These are phyloP conservation scores for Sclerotinia sclerotiorum DNA, from an alignment of 2,329 filamentous ascomycete species.

Conservation along the genomic window DNA sequence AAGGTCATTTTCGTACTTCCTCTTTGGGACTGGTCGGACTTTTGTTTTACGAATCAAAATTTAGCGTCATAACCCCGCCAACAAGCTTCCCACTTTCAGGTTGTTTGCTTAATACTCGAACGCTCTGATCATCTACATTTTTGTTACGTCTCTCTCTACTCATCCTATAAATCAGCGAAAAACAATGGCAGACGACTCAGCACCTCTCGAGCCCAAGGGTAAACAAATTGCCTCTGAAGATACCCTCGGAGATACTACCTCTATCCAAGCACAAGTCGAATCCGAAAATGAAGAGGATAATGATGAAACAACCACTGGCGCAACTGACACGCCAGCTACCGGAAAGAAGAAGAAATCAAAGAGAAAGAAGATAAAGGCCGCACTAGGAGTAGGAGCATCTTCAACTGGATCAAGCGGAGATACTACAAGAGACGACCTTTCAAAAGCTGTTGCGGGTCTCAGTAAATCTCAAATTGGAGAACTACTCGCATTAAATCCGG, in stretches of 20 bases:
- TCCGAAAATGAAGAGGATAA: constrained; percentile 50
- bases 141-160: not conserved
- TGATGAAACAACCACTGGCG: constrained; percentile 33
- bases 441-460: constrained; percentile 46
- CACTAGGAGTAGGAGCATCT: constrained; percentile 37
- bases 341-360: constrained; percentile 64
- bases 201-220: constrained; percentile 54
- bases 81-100: constrained; percentile 13
- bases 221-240: constrained; percentile 44
- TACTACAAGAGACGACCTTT: constrained; percentile 49
- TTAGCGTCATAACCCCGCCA: constrained; percentile 19
- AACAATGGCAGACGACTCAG: constrained; percentile 60
- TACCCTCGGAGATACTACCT: constrained; percentile 24
- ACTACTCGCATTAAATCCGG: constrained; percentile 71
- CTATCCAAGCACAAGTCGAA: constrained; percentile 43
- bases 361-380: constrained; percentile 57
- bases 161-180: not conserved
- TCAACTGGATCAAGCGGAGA: constrained; percentile 40
- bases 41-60: not conserved
- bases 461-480: constrained; percentile 60
- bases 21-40: not conserved
- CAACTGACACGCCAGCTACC: constrained; percentile 36
- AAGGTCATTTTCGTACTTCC: not conserved
- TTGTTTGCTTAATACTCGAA: constrained; percentile 4
- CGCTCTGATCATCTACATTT: not conserved